A percentile compares a stretch with the other conserved stretches of the same genome.
Evolutionary conservation across 768 basidiomycete genomes (phyloP).

Genomic region (Mycena latifolia): DNA sequence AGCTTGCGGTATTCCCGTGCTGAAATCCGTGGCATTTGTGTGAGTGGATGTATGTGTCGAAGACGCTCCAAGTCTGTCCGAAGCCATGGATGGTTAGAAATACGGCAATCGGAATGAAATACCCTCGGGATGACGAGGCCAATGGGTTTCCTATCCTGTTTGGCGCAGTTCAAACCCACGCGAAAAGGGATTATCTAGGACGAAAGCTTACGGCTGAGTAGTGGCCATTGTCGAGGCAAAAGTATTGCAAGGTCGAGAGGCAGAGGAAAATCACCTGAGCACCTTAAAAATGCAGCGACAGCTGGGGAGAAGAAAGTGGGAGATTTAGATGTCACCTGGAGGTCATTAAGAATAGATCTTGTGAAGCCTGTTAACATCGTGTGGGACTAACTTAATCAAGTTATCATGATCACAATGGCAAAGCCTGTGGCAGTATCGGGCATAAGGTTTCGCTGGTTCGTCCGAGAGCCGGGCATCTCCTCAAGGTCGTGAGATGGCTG

Average conservation of each 20-base stretch:
- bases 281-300: not conserved
- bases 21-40: not conserved
- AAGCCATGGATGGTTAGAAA: not conserved
- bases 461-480: no score
- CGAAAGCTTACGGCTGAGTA: not conserved
- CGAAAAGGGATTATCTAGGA: not conserved
- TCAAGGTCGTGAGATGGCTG: no score
- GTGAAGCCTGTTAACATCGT: not conserved
- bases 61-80: not conserved
- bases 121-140: not conserved
- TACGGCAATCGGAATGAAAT: not conserved
- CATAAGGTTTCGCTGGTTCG: no score
- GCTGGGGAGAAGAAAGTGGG: not conserved
- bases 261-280: not conserved
- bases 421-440: no score
- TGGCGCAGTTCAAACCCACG: not conserved
- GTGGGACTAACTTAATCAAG: not conserved
- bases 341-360: not conserved
- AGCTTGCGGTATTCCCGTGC: not conserved
- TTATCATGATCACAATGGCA: not conserved
- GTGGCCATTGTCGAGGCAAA: not conserved
- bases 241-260: not conserved
- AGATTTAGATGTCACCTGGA: not conserved
- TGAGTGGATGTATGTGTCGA: not conserved
- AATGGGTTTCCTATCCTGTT: not conserved